Base-by-base conservation (phyloP, 2,329 filamentous ascomycete species). In the Epichloe amarillans region DNA sequence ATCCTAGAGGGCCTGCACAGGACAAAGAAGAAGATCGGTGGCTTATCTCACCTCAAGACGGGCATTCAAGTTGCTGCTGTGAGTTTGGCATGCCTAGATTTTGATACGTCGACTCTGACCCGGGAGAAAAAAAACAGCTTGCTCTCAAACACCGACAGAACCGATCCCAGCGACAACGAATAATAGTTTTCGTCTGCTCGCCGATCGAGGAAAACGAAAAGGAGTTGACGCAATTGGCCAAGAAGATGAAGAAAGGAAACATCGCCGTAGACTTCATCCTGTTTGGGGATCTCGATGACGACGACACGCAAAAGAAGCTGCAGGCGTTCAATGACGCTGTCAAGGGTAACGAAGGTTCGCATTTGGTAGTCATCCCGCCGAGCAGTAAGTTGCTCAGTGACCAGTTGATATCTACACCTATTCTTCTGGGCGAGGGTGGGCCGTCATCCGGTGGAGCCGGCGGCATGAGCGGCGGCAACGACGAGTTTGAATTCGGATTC, bases 231-330 rank as follows among this genome's bases (percentile, higher is more conserved):
- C 87, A 88, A 64, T 78, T 98, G 33, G 90, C 93, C 43, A 95
- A 93, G 75, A 94, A 93, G 73, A 94, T 97, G 89, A 97, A 97
- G 82, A 98, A 98, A 79, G 86, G 84, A 69, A 91, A 87, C 63
- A 87, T 95, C 54, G 87, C 84, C 54, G 87, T 98, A 64, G 93
- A 98, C 68, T 91, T 98, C 63, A 80, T 98, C 54, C 82, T 91
- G 45, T 98, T 98, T 62, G 93, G 93, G 58, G 91, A 98, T 61
- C 78, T 95, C 49, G 88, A 93, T 58, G 87, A 90, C 60, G 88
- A 95, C 58, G 88, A 84, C 55, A 86, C 86, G 50, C 81, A 86
- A 66, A 91, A 93, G 71, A 97, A 97, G 73, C 81, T 98, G 50
- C 83, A 88, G 63, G 84, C 87, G 30, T 98, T 98, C 75, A 89